Conservation (phyloP, 2,329 filamentous ascomycete genomes). For the Cladosporium sp. region DNA sequence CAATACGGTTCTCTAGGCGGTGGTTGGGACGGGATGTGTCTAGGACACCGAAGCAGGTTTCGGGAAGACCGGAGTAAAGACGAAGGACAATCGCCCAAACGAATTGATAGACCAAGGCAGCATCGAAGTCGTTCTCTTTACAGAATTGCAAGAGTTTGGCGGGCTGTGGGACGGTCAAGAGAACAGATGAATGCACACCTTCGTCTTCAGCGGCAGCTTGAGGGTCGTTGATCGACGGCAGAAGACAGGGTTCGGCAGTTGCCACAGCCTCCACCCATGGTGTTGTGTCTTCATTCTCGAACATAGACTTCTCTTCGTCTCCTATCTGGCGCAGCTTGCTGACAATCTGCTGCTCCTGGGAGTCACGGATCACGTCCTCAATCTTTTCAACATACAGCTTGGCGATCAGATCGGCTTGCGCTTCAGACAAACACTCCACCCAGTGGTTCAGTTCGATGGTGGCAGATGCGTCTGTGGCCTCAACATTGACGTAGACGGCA, state of each 20-base stretch:
- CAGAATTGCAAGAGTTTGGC: slow-evolving; percentile 8
- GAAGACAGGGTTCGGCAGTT: slow-evolving; percentile 1
- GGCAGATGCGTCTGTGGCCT: slow-evolving; percentile 2
- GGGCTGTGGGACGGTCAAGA: slow-evolving; percentile 1
- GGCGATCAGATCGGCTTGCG: slow-evolving; percentile 10
- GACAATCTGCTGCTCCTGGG: slow-evolving; percentile 2
- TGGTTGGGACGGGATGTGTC: not conserved
- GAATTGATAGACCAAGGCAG: slow-evolving; percentile 3
- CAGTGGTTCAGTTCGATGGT: slow-evolving; percentile 11
- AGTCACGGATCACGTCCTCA: slow-evolving; percentile 5
- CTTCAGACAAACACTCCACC: slow-evolving; percentile 3
- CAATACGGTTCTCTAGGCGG: slow-evolving; percentile 1
- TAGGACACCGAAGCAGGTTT: slow-evolving; percentile 3
- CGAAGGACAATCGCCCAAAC: slow-evolving; percentile 10
- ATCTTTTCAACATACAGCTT: slow-evolving; percentile 11
- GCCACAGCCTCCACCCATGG: not conserved
- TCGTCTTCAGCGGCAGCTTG: not conserved
- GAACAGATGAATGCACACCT: not conserved
- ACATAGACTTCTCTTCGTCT: slow-evolving; percentile 2
- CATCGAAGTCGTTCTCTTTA: slow-evolving; percentile 9
- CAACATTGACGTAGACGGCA: slow-evolving; percentile 9
- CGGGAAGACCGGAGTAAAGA: slow-evolving; percentile 1
- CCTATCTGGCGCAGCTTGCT: slow-evolving; percentile 4
- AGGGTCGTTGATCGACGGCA: not conserved
- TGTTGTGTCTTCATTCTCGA: not conserved